phyloP scores from a whole-genome alignment of 2,329 filamentous ascomycete species.

The Dactylellina haptotyla region DNA sequence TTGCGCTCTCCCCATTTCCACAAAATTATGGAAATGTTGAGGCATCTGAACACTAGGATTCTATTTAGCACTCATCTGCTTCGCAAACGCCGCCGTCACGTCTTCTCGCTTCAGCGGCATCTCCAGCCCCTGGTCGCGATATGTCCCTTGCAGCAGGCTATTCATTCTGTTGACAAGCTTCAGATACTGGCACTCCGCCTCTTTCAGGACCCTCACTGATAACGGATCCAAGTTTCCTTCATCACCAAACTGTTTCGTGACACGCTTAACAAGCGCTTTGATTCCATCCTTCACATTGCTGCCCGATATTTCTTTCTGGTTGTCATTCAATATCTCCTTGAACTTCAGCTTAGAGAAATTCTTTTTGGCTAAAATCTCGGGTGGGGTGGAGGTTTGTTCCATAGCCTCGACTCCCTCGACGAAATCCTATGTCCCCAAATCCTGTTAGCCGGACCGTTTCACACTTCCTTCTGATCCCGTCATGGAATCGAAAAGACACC shows the following conservation, averaged over 20 bases:
- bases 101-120: constrained; percentile 58
- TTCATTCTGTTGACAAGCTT: constrained; percentile 66
- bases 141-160: constrained; percentile 61
- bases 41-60: constrained; percentile 53
- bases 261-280: constrained; percentile 84
- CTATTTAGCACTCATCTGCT: constrained; percentile 56
- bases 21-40: constrained; percentile 49
- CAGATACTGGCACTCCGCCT: constrained; percentile 70
- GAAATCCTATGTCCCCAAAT: constrained; percentile 70
- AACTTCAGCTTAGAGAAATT: constrained; percentile 84
- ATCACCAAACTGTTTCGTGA: constrained; percentile 97
- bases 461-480: too few relatives aligned
- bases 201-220: constrained; percentile 70
- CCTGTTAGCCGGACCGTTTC: not conserved
- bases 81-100: constrained; percentile 58
- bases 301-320: constrained; percentile 73
- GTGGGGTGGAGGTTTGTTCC: constrained; percentile 68
- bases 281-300: constrained; percentile 91
- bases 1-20: constrained; percentile 40
- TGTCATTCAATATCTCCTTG: constrained; percentile 77
- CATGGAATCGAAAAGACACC: constrained; percentile 60
- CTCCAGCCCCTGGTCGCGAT: constrained; percentile 57
- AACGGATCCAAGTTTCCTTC: constrained; percentile 77
- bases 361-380: constrained; percentile 78
- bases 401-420: constrained; percentile 85